Evolutionary conservation across 2,329 filamentous ascomycete genomes (phyloP).

Genomic region (Fusarium sulawesiense): DNA sequence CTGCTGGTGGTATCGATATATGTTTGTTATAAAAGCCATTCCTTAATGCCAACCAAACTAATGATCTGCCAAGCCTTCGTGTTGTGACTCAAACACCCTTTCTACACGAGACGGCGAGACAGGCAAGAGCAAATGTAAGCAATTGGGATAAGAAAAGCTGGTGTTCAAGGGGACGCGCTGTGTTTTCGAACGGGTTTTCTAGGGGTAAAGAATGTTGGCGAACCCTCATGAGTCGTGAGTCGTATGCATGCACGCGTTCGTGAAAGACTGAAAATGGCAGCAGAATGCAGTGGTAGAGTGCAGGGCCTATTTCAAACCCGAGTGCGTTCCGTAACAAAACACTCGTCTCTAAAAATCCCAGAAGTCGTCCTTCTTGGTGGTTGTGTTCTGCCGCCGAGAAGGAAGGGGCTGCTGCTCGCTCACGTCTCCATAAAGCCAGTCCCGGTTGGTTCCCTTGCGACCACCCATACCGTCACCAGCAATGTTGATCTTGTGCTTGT

Average conservation of each 20-base stretch:
- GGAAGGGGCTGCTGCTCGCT: slow-evolving; percentile 53
- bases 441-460: slow-evolving; percentile 62
- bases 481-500: slow-evolving; percentile 53
- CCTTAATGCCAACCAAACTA: neutral
- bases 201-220: slow-evolving; percentile 17
- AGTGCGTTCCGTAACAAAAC: slow-evolving; percentile 10
- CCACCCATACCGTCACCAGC: slow-evolving; percentile 75
- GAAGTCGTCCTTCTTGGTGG: slow-evolving; percentile 55
- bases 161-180: neutral
- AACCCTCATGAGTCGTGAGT: slow-evolving; percentile 22
- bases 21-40: neutral
- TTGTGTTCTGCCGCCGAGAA: slow-evolving; percentile 50
- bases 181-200: slow-evolving; percentile 20
- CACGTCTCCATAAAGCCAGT: slow-evolving; percentile 56
- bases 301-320: neutral
- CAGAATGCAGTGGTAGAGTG: neutral
- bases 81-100: slow-evolving; percentile 18
- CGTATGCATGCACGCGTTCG: slow-evolving; percentile 11
- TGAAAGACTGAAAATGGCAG: neutral
- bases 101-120: slow-evolving; percentile 23
- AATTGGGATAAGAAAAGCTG: neutral
- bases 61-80: slow-evolving; percentile 7
- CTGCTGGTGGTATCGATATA: slow-evolving; percentile 21
- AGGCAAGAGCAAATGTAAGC: slow-evolving; percentile 18
- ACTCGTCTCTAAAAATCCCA: slow-evolving; percentile 59